Evolutionary conservation across 257 asterid genomes (phyloP).

Genomic region (Lycium barbarum): DNA sequence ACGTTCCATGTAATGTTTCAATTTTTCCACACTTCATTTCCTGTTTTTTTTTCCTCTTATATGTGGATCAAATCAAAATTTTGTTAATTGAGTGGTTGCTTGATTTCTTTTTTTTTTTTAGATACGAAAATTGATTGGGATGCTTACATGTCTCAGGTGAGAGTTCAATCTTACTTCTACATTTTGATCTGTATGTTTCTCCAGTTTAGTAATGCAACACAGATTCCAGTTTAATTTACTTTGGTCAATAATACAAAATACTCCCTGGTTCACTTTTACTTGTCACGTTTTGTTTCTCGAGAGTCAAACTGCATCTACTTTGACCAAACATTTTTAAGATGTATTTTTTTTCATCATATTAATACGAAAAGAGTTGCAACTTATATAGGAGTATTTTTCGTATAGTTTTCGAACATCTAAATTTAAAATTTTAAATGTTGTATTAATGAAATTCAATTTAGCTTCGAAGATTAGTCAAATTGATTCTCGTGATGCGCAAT

Average conservation of each 20-base stretch:
- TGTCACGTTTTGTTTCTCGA: no score
- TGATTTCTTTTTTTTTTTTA: constrained; percentile 37
- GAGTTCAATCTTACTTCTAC: not conserved
- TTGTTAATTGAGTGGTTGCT: not conserved
- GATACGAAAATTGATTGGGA: constrained; percentile 99
- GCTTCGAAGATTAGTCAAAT: no score
- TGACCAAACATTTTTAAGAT: no score
- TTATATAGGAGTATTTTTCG: no score
- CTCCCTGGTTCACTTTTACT: no score
- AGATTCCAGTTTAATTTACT: not conserved
- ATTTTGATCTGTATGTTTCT: constrained; percentile 19
- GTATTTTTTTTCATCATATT: no score
- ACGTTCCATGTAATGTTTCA: constrained; percentile 76
- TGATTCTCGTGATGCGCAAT: no score
- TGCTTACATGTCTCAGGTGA: constrained; percentile 98
- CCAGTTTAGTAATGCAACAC: not conserved
- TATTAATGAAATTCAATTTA: no score
- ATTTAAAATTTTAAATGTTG: no score
- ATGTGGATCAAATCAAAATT: not conserved
- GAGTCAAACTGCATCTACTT: no score
- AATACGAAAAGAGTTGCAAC: no score
- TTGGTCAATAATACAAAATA: not conserved
- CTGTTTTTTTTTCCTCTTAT: not conserved
- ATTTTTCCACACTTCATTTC: not conserved
- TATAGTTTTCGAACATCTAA: no score